Base-by-base conservation (phyloP, 2,329 filamentous ascomycete species). In the Calonectria ilicicola region DNA sequence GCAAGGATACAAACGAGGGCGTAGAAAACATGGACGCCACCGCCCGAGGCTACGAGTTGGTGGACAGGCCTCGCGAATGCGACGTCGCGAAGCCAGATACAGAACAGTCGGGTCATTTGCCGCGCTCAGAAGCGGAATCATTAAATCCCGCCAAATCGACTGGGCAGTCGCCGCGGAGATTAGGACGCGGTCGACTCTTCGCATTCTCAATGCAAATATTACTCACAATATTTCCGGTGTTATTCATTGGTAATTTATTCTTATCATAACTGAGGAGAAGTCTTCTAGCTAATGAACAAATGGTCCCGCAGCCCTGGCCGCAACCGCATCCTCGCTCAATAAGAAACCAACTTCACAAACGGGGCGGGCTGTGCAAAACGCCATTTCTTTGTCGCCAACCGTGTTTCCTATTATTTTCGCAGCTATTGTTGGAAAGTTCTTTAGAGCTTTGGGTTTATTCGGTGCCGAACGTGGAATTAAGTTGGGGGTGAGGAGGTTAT, bases 331-430 rank as follows among this genome's bases (percentile, higher is more conserved):
- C 8, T n/a, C 62, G 19, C 62, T 64, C 1, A 26, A 64, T 23
- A 35, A 47, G 42, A 46, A 49, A 27, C 62, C 23, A 8, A 64
- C 27, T 6, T 64, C 62, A 3, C 9, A 23, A 32, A 47, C 40
- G 17, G 62, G 62, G 2, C 26, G 23, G 2, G 42, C 9, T 5
- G 29, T 46, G 23, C 29, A 68, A 62, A 15, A 26, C 5, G 53
- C 53, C n/a, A 68, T 68, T 38, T 32, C 53, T 1, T n/a, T 68
- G 8, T 49, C 65, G 21, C 65, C 65, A 14, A 47, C 65, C 10
- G 27, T 68, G 21, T 68, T 68, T 40, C 65, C 65, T 2, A 68
- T 68, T 19, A 44, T 68, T n/a, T 68, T 68, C 46, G 51, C 65
- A 19, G 65, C 65, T 1, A 68, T 68, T 9, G 17, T 68, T 49